Evolutionary conservation across 1,139 yeast species (phyloP), one percentile per base, ranked within the genome.

Genomic region (Taiozyma onychis): DNA sequence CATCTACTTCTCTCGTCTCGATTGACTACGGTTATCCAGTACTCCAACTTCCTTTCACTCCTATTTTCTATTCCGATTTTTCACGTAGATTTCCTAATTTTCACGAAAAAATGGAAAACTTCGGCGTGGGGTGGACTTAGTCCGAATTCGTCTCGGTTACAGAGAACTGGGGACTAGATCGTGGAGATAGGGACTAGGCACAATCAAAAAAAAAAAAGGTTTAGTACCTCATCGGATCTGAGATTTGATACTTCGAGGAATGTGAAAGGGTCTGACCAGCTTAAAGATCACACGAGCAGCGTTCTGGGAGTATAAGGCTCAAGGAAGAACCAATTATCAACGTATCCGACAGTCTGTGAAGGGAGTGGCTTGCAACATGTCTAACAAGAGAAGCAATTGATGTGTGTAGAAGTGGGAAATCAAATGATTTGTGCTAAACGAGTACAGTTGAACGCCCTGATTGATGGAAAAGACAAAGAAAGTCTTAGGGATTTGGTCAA

Each of bases 21-120:
- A 32, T n/a, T 32, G 18, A n/a, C 22, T 37, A 11, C 14, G 24
- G 24, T 37, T 37, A 37, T 13, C 24, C 22, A 18, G 22, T 37
- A 11, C 13, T 16, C 3, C 7, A 16, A 4, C n/a, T 9, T 37
- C 24, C 22, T 18, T 21, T 21, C 24, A 10, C 41, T 37, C 9
- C n/a, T 22, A 37, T 18, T 37, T 37, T 37, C 41, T 37, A 16
- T n/a, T 37, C 41, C 41, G 41, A 37, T 37, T 37, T 37, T 10
- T 4, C 24, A 37, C 41, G 41, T 37, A 37, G 18, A 37, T 37
- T 37, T 37, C 41, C 41, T 50, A 35, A 46, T 35, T 44, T 37
- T 45, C 11, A 47, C 18, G 18, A 16, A 16, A 16, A 27, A 28
- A 21, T 34, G 39, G 34, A 47, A 43, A 18, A 34, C 4, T 10